Evolutionary conservation across 331 rosid species (phyloP).

Genomic region (Acacia concinna): DNA sequence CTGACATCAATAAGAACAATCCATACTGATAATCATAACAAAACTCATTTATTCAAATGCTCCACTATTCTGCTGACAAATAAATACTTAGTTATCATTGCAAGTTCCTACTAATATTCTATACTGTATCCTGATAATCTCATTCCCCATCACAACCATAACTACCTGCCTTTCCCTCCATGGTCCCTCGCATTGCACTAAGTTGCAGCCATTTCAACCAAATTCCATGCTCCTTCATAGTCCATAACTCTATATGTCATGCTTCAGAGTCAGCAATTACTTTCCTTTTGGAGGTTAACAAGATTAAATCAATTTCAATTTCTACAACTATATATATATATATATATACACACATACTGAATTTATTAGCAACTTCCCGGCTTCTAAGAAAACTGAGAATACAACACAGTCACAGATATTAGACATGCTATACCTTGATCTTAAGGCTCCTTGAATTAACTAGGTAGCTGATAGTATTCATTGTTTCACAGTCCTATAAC

Average conservation of each 20-base stretch:
- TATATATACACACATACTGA: too few species aligned
- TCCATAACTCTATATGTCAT: too few species aligned
- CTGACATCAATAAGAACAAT: background rate
- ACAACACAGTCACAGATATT: background rate
- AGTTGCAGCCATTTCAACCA: background rate
- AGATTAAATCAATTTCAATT: background rate
- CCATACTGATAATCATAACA: background rate
- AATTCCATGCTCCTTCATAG: background rate
- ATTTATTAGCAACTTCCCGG: background rate
- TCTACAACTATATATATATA: background rate
- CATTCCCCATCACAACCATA: too few species aligned
- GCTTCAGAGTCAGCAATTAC: background rate
- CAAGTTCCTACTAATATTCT: background rate
- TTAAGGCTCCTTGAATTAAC: background rate
- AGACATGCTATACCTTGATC: background rate
- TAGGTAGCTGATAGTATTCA: slow-evolving; percentile 10
- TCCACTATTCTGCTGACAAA: too few species aligned
- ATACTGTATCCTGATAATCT: too few species aligned
- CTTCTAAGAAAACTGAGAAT: background rate
- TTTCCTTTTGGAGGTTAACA: background rate
- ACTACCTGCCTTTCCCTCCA: background rate
- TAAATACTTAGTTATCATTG: too few species aligned
- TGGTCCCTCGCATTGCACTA: background rate
- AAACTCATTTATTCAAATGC: background rate
- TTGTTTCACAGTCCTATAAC: slow-evolving; percentile 16